Percentiles rank a stretch among this genome's conserved stretches.
Conservation (phyloP, 768 basidiomycete genomes). For the Phaeotremella skinneri region DNA sequence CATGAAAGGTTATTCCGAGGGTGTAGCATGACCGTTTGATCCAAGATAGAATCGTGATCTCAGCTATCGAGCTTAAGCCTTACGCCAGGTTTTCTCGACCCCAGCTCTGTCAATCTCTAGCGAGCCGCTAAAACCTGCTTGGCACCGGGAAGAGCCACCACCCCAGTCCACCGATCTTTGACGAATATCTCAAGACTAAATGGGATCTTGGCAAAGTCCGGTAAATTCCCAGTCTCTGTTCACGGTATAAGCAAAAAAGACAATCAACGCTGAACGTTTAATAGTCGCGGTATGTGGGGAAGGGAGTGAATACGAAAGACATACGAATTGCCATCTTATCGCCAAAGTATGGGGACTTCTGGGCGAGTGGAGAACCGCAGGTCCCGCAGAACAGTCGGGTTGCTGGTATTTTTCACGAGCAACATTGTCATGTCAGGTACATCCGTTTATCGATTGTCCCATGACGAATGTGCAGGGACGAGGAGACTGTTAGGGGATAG, state of each 20-base stretch:
- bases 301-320: background rate
- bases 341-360: constrained; percentile 33
- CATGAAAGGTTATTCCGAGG: too few relatives aligned
- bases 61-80: too few relatives aligned
- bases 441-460: background rate
- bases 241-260: background rate
- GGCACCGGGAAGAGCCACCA: constrained; percentile 18
- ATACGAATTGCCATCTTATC: constrained; percentile 35
- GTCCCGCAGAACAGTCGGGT: constrained; percentile 33
- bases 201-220: constrained; percentile 33
- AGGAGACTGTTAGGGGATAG: background rate
- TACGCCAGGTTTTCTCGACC: too few relatives aligned
- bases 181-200: constrained; percentile 33
- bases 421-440: too few relatives aligned
- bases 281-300: background rate
- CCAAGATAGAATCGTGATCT: too few relatives aligned
- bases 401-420: too few relatives aligned
- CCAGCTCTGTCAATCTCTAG: too few relatives aligned
- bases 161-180: constrained; percentile 36
- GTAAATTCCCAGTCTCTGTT: constrained; percentile 33
- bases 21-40: too few relatives aligned
- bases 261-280: too few relatives aligned
- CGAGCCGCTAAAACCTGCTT: constrained; percentile 29
- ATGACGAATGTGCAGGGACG: background rate
- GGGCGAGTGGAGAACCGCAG: constrained; percentile 35